These are phyloP conservation scores for Athelia psychrophila DNA, from an alignment of 1,284 basidiomycete species.

Conservation along the genomic window DNA sequence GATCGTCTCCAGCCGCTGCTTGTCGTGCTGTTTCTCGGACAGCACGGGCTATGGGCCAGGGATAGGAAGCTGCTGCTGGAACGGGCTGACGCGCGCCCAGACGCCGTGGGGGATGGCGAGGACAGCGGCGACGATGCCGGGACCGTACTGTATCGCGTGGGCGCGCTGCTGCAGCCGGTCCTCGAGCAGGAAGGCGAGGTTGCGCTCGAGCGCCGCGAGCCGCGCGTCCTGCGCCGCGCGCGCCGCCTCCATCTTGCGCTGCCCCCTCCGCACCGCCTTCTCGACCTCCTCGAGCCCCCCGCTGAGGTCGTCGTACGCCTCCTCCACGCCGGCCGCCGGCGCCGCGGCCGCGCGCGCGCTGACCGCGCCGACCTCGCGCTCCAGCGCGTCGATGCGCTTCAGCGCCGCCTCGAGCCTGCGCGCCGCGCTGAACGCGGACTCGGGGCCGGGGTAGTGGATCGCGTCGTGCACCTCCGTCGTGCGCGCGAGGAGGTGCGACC, in stretches of 20 bases:
- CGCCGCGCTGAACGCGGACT: slow-evolving; percentile 22
- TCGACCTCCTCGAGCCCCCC: slow-evolving; percentile 48
- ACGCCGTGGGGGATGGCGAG: neutral
- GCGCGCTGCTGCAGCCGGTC: neutral
- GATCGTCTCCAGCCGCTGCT: neutral
- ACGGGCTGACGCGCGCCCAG: neutral
- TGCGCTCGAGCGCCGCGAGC: neutral
- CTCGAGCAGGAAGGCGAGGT: neutral
- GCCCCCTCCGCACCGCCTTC: slow-evolving; percentile 37
- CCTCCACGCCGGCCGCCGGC: slow-evolving; percentile 32
- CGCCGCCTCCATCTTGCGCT: slow-evolving; percentile 37
- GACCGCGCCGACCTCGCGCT: slow-evolving; percentile 21
- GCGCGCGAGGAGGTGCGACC: slow-evolving; percentile 65
- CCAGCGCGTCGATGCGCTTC: slow-evolving; percentile 20
- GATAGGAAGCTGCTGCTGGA: neutral
- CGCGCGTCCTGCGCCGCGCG: neutral
- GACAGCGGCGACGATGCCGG: neutral
- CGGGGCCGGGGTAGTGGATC: slow-evolving; percentile 51
- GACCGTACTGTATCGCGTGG: neutral
- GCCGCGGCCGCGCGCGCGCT: slow-evolving; percentile 29
- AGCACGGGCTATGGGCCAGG: neutral
- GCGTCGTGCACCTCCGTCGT: slow-evolving; percentile 60
- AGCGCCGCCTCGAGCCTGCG: slow-evolving; percentile 16
- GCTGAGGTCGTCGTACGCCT: slow-evolving; percentile 52
- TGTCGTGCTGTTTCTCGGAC: neutral